Evolutionary conservation across 148 eudicot species (phyloP), one percentile per base, ranked within the genome.

Genomic region (Oxyria digyna): DNA sequence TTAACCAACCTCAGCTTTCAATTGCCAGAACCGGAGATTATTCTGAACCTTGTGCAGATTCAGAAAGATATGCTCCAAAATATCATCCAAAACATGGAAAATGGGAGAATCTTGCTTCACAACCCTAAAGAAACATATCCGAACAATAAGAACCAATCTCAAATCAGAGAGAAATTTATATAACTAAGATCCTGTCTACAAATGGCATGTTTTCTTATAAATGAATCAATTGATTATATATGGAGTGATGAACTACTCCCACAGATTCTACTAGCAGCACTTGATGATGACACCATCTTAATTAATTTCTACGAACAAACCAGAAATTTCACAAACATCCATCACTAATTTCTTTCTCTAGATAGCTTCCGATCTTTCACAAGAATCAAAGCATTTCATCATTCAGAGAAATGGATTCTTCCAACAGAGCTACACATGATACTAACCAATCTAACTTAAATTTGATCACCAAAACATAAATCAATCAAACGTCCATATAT

Each of bases 21-120:
- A 78, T 69, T 88, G 87, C 99, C 99, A 94, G 78, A 88, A 94
- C 49, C 72, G 82, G 49, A 91, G 75, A 73, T 94, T 94, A 73
- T 85, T 91, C 78, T 88, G 96, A 74, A 94, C 81, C 74, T 57
- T 72, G 69, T 87, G 99, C 87, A 94, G 69, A 77, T 88, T 80
- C 12, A 76, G 75, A 74, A 88, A 83, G 18, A 86, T 20, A 18
- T 79, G 81, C 80, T 88, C 97, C 78, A 88, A 76, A 45, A 91
- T 74, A 81, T 86, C 93, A 80, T 87, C 96, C 84, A 95, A 76
- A 65, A 84, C 93, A 69, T 85, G 84, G 69, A 78, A 78, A 41
- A 87, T 81, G 71, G 81, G 82, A 29, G 89, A 81, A 11, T 85
- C 83, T 74, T 90, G 90, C 2, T 84, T 71, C 62, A 79, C 70